Evolutionary conservation across 495 filamentous ascomycete genomes (phyloP), one percentile per base, ranked within the genome.

Genomic region (Trichoderma virens): DNA sequence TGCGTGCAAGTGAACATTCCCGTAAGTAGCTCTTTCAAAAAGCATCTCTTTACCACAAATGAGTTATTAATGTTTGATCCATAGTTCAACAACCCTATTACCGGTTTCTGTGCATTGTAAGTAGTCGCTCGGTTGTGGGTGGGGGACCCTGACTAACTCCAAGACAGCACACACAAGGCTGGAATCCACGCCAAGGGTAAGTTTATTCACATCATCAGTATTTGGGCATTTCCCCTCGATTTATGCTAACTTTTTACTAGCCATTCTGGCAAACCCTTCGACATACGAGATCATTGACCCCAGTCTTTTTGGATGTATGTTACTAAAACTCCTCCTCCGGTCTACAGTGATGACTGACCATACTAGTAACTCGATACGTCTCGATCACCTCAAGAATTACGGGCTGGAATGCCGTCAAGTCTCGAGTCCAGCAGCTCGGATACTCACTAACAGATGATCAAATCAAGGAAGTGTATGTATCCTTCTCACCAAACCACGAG

Each of bases 161-260:
- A n/a, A n/a, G n/a, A n/a, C 34, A 35, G 34, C 34, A 96, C 91
- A 63, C 92, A 95, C 86, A 96, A 96, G 84, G 91, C 91, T 25
- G 93, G 93, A 77, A 96, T 97, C 74, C 90, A 94, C 80, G 89
- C 90, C 74, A 95, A 94, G 82, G n/a, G n/a, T n/a, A n/a, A n/a
- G n/a, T n/a, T n/a, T n/a, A n/a, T n/a, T n/a, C n/a, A n/a, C n/a
- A n/a, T n/a, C n/a, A n/a, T n/a, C n/a, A n/a, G n/a, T n/a, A n/a
- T n/a, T n/a, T n/a, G n/a, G n/a, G n/a, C n/a, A n/a, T n/a, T n/a
- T n/a, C n/a, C n/a, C n/a, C n/a, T n/a, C n/a, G n/a, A n/a, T n/a
- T n/a, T n/a, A n/a, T n/a, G n/a, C n/a, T n/a, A n/a, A n/a, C n/a
- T n/a, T n/a, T n/a, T n/a, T n/a, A n/a, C n/a, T n/a, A n/a, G 92